Percentiles rank a stretch among this genome's conserved stretches.
Evolutionary conservation across 179 eudicot species (phyloP).

Genomic region (Spinacia oleracea): DNA sequence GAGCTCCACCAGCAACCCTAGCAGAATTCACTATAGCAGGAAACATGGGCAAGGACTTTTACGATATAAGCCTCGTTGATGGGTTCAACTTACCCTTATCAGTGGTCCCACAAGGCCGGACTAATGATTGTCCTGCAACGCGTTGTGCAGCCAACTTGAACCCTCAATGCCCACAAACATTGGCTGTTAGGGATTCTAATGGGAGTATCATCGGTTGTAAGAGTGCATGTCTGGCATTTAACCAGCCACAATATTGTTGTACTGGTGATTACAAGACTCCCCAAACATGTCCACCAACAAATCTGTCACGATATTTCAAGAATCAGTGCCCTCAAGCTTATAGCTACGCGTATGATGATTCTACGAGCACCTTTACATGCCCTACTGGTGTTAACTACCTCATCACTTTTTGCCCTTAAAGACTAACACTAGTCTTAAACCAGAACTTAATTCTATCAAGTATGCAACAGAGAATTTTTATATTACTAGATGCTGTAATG

Average conservation of each 20-base stretch:
- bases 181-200: conserved; percentile 25
- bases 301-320: conserved; percentile 46
- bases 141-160: conserved; percentile 46
- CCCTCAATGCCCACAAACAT: conserved; percentile 37
- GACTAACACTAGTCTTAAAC: too few species aligned
- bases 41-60: conserved; percentile 41
- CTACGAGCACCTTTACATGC: conserved; percentile 52
- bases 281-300: conserved; percentile 40
- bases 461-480: not conserved
- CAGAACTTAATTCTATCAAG: too few species aligned
- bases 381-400: conserved; percentile 41
- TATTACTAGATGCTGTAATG: not conserved
- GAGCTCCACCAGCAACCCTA: conserved; percentile 53
- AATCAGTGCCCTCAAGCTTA: conserved; percentile 49
- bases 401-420: conserved; percentile 54
- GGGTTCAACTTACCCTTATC: conserved; percentile 58
- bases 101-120: conserved; percentile 34
- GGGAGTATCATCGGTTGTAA: conserved; percentile 47
- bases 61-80: conserved; percentile 63
- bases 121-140: conserved; percentile 37
- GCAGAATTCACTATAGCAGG: conserved; percentile 42
- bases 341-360: conserved; percentile 59
- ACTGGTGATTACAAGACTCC: conserved; percentile 42
- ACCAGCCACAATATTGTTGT: conserved; percentile 52
- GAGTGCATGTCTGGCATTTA: conserved; percentile 57